Base-by-base conservation (phyloP, 208 protist species). In the Crithidia acanthocephali region DNA sequence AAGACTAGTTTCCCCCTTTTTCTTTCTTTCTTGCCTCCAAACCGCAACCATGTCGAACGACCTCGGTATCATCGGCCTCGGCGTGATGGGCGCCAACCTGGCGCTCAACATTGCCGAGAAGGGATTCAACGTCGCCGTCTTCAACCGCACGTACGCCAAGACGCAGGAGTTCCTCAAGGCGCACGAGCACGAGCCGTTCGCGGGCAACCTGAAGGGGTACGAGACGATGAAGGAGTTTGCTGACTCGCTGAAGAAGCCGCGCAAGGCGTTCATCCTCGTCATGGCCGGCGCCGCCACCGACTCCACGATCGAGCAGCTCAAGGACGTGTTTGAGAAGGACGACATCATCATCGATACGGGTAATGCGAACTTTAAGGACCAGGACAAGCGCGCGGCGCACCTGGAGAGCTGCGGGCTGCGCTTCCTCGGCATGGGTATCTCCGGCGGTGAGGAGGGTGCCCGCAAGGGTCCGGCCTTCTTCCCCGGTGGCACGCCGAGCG, bases 11-110 rank as follows among this genome's bases (percentile, higher is more conserved):
- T 40, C 5, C 11, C 35, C 11, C 52, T 57, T 37, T 22, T 22
- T 16, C 6, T 6, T 6, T 50, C 4, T 50, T n/a, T n/a, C n/a
- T n/a, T 53, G 18, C 48, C 44, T 48, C 44, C 6, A 48, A 48
- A 4, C 5, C 5, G 23, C 5, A 60, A 60, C 33, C 27, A 93
- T 94, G 85, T 94, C 87, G 32, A 93, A 94, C 85, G 94, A 98
- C 72, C 91, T 99, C 63, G 98, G 97, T 60, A 88, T 99, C 50
- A 90, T 99, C 48, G 99, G 99, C 51, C 88, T 99, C 11, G 98
- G 93, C 65, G 98, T 99, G 23, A 99, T 99, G 99, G 99, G 99
- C 67, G 87, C 98, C 74, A 99, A 99, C 85, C 79, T 99, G 30
- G 97, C 98, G 15, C 88, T 99, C 33, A 99, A 99, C 87, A 98